Evolutionary conservation across 2,329 filamentous ascomycete species (phyloP), one percentile per base, ranked within the genome.

Genomic region (Neopestalotiopsis clavispora): DNA sequence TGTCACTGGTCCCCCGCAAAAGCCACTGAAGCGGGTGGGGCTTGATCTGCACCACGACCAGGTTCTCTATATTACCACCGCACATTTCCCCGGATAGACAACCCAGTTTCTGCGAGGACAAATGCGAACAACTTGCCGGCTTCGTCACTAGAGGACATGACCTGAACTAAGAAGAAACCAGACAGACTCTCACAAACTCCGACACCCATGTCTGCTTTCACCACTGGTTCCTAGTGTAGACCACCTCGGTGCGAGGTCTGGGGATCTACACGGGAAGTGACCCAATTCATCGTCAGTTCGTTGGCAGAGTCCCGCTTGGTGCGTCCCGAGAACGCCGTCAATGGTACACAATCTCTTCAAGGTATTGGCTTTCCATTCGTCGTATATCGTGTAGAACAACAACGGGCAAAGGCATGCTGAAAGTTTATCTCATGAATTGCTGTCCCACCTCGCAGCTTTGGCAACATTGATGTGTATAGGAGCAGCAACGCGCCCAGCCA

Each of bases 91-190:
- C 63, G 63, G 63, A 52, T 9, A 6, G 4, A 3, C 45, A 14
- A 52, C 1, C 63, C 63, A 49, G 63, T 66, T 66, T 66, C 63
- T 66, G 63, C 63, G 63, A 66, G 10, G 45, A 56, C 63, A 66
- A 66, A 49, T 23, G 63, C 63, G 63, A 66, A 42, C 13, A 57
- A 56, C 45, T n/a, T n/a, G 45, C 63, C 63, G 62, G 49, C 40
- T 14, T 30, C 40, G 28, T 49, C 38, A 28, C 42, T 49, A 64
- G 59, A n/a, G 9, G n/a, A n/a, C 45, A 52, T 52, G 30, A 38
- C 40, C 30, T 17, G 14, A 20, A 52, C 61, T 20, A 40, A 23
- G 28, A 23, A 34, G 14, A 34, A 10, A 64, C 49, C 20, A n/a
- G 12, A 42, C 34, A 42, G 40, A 49, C n/a, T 64, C 59, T 13